phyloP scores from a whole-genome alignment of 2,329 filamentous ascomycete species.

The Aureobasidium sp. region DNA sequence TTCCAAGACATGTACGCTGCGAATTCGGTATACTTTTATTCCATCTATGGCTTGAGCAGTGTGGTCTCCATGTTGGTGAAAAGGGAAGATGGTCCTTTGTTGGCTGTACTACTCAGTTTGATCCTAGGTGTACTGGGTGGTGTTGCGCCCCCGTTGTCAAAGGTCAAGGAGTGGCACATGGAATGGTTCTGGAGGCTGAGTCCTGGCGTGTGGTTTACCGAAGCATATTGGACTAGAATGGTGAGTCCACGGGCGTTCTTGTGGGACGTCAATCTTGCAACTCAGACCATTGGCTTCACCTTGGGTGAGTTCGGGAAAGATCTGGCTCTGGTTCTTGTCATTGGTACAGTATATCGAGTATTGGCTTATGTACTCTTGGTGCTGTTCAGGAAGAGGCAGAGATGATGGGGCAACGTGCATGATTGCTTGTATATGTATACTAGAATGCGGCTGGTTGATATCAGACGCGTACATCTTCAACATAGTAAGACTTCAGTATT shows the following conservation, averaged over 20 bases:
- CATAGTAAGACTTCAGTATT: not conserved
- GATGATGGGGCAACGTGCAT: not conserved
- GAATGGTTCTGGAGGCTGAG: slow-evolving; percentile 50
- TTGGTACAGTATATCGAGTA: slow-evolving; percentile 13
- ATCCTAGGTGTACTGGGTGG: slow-evolving; percentile 23
- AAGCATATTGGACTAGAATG: slow-evolving; percentile 50
- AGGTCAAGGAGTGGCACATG: slow-evolving; percentile 47
- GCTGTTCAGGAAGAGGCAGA: not conserved
- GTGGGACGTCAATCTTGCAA: slow-evolving; percentile 45
- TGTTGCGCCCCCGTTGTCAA: slow-evolving; percentile 44
- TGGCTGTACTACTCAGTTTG: slow-evolving; percentile 37
- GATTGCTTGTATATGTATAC: not conserved
- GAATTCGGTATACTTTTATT: slow-evolving; percentile 52
- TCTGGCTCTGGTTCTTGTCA: slow-evolving; percentile 23
- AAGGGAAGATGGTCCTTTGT: slow-evolving; percentile 50
- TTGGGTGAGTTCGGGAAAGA: slow-evolving; percentile 42
- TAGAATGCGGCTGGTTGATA: not conserved
- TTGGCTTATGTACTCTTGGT: slow-evolving; percentile 5
- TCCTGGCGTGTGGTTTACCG: slow-evolving; percentile 51
- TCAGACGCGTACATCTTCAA: no score
- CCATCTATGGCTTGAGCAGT: slow-evolving; percentile 51
- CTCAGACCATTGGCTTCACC: slow-evolving; percentile 38
- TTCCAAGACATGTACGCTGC: slow-evolving; percentile 44
- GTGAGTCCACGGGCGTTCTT: slow-evolving; percentile 44
- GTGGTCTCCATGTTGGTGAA: slow-evolving; percentile 48